Evolutionary conservation across 2,329 filamentous ascomycete species (phyloP).

Genomic region (Fusarium sp.): DNA sequence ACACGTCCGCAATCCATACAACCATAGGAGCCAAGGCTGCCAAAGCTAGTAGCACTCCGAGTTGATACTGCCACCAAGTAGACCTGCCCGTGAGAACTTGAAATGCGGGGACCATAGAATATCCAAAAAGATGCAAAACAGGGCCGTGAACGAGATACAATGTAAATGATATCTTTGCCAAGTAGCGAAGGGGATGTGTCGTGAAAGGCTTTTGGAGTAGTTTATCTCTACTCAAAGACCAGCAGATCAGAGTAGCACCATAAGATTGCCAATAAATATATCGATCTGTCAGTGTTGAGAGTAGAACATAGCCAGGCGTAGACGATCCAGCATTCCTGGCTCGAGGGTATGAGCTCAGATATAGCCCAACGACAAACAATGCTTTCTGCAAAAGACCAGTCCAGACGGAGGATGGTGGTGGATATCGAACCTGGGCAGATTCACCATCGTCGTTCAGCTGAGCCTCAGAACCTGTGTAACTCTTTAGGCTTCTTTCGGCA

Average conservation of each 20-base stretch:
- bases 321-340: not conserved
- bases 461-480: accelerated
- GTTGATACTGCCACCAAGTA: not conserved
- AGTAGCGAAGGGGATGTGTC: not conserved
- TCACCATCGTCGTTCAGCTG: accelerated
- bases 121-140: not conserved
- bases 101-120: not conserved
- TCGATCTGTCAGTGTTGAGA: not conserved
- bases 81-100: not conserved
- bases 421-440: accelerated
- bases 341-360: not conserved
- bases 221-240: not conserved
- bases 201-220: not conserved
- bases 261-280: not conserved
- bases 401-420: accelerated
- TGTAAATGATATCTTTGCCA: not conserved
- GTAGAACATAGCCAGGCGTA: not conserved
- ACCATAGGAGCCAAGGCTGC: not conserved
- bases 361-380: accelerated
- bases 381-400: accelerated
- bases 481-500: not conserved
- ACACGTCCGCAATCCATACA: not conserved
- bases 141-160: not conserved
- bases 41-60: not conserved
- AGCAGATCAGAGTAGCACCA: not conserved